Percentiles rank a stretch among this genome's conserved stretches.
Conservation (phyloP, 2,329 filamentous ascomycete genomes). For the Purpureocillium lavendulum region DNA sequence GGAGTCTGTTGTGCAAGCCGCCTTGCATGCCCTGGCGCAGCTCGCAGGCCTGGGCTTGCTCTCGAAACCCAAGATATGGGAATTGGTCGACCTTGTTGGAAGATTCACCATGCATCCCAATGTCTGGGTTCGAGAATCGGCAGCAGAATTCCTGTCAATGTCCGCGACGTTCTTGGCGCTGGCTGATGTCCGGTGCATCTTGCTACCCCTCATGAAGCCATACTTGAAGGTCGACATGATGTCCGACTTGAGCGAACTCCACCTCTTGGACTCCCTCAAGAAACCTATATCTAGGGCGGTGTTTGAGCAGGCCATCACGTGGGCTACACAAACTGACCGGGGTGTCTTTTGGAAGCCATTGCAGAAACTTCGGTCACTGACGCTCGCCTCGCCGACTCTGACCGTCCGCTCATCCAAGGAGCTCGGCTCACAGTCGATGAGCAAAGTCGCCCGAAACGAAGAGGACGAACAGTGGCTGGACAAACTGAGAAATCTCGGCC, state of each 20-base stretch:
- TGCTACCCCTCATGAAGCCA: slow-evolving; percentile 70
- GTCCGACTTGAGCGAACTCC: slow-evolving; percentile 59
- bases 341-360: slow-evolving; percentile 83
- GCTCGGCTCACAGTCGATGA: slow-evolving; percentile 47
- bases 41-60: slow-evolving; percentile 85
- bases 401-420: slow-evolving; percentile 50
- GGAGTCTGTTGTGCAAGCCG: slow-evolving; percentile 88
- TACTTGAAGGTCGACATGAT: slow-evolving; percentile 70
- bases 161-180: slow-evolving; percentile 66
- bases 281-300: slow-evolving; percentile 70
- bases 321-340: slow-evolving; percentile 74
- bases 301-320: slow-evolving; percentile 76
- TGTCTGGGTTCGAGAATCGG: slow-evolving; percentile 87
- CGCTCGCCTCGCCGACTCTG: slow-evolving; percentile 51
- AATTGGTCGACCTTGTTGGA: slow-evolving; percentile 73
- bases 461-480: slow-evolving; percentile 93
- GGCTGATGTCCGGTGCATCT: slow-evolving; percentile 76
- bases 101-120: slow-evolving; percentile 92
- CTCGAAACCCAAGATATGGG: slow-evolving; percentile 77
- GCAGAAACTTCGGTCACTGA: slow-evolving; percentile 53
- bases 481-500: slow-evolving; percentile 74
- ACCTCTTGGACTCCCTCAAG: slow-evolving; percentile 74
- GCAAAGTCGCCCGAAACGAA: slow-evolving; percentile 65
- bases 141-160: slow-evolving; percentile 73
- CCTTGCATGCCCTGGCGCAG: slow-evolving; percentile 77